phyloP scores from a whole-genome alignment of 805 yeast species.

The Brettanomyces anomalus region DNA sequence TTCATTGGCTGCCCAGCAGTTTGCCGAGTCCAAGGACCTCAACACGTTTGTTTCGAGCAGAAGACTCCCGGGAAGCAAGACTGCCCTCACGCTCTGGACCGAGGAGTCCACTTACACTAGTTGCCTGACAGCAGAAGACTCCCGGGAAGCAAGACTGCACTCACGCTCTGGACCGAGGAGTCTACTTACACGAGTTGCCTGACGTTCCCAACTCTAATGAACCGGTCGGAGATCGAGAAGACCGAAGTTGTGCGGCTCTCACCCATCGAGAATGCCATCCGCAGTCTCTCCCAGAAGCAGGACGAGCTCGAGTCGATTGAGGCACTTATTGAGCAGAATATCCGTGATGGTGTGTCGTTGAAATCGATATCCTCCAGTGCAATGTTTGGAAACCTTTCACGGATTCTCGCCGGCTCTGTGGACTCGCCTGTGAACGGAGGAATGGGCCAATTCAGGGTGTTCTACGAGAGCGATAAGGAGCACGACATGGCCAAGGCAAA shows the following conservation, averaged over 20 bases:
- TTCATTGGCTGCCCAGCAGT: too few species aligned
- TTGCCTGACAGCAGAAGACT: conserved; percentile 48
- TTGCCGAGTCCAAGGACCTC: conserved; percentile 55
- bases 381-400: conserved; percentile 53
- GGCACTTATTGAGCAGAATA: conserved; percentile 38
- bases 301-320: conserved; percentile 67
- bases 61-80: conserved; percentile 63
- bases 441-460: conserved; percentile 70
- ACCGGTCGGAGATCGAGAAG: conserved; percentile 61
- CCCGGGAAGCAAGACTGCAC: conserved; percentile 63
- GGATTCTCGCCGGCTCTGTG: conserved; percentile 75
- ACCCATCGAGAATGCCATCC: conserved; percentile 78
- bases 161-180: conserved; percentile 85
- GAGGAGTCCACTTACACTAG: conserved; percentile 78
- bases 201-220: conserved; percentile 83
- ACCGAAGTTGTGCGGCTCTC: conserved; percentile 48
- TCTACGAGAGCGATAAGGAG: conserved; percentile 32
- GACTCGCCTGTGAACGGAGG: conserved; percentile 94
- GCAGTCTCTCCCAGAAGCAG: conserved; percentile 56
- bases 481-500: conserved; percentile 6
- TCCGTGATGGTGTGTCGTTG: conserved; percentile 27
- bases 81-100: conserved; percentile 75
- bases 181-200: conserved; percentile 65
- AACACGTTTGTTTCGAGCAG: conserved; percentile 60
- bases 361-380: conserved; percentile 22